Evolutionary conservation across 1,139 yeast genomes (phyloP).

Genomic region (Geotrichum citri-aurantii): DNA sequence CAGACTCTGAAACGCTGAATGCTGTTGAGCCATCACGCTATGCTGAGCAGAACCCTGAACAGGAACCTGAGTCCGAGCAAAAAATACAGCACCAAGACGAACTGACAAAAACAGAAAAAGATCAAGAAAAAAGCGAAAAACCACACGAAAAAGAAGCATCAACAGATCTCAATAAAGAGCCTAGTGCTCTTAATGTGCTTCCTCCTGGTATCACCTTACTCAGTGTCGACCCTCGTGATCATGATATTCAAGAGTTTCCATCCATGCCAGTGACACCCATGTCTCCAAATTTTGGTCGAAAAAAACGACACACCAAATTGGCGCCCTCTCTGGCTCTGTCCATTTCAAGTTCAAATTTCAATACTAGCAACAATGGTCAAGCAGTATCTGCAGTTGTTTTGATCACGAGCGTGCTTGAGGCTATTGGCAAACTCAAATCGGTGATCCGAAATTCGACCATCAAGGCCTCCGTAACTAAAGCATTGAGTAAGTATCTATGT

Average conservation of each 20-base stretch:
- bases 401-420: conserved; percentile 45
- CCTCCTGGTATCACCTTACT: conserved; percentile 4
- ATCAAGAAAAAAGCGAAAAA: neutral
- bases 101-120: neutral
- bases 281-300: neutral
- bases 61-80: neutral
- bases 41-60: neutral
- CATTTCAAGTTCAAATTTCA: conserved; percentile 20
- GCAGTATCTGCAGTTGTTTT: conserved; percentile 39
- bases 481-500: conserved; percentile 33
- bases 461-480: conserved; percentile 40
- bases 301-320: conserved; percentile 22
- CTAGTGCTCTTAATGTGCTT: neutral
- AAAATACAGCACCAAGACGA: neutral
- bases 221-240: neutral
- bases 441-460: conserved; percentile 45
- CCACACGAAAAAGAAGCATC: no score
- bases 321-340: conserved; percentile 33
- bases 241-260: conserved; percentile 12
- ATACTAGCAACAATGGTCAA: conserved; percentile 27
- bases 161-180: neutral
- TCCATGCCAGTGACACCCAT: conserved; percentile 10
- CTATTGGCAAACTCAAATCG: conserved; percentile 45
- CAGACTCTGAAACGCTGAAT: neutral
- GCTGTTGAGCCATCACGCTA: neutral